These are phyloP conservation scores for Coemansia sp. DNA, from an alignment of 192 early-diverging fungal species.

Conservation along the genomic window DNA sequence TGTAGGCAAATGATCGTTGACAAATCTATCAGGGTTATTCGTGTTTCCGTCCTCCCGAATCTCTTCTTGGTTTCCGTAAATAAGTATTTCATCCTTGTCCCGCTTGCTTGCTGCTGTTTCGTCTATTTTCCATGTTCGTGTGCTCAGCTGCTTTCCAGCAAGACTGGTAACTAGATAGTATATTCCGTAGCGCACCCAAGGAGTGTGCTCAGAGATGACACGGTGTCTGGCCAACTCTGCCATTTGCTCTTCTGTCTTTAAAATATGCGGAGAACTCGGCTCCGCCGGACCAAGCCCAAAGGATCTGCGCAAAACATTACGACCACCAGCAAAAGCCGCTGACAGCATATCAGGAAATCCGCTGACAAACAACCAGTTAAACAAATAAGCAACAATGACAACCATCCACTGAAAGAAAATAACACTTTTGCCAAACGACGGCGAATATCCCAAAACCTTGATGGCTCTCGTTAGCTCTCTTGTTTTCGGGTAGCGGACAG, in stretches of 20 bases:
- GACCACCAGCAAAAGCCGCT: not conserved
- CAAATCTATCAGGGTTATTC: too few relatives aligned
- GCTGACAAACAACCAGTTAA: slow-evolving; percentile 2
- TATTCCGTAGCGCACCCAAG: slow-evolving; percentile 25
- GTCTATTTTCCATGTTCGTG: slow-evolving; percentile 5
- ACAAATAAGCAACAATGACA: not conserved
- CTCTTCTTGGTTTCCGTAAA: not conserved
- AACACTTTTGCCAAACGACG: slow-evolving; percentile 16
- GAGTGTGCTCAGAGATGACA: slow-evolving; percentile 12
- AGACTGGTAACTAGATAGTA: slow-evolving; percentile 23
- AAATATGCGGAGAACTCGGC: not conserved
- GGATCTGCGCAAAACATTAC: not conserved
- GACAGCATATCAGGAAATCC: not conserved
- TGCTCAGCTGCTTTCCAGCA: slow-evolving; percentile 11
- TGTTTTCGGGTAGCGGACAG: slow-evolving; percentile 21
- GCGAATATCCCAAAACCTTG: slow-evolving; percentile 13
- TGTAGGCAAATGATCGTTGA: not conserved
- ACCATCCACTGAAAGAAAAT: slow-evolving; percentile 27
- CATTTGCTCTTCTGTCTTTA: slow-evolving; percentile 17
- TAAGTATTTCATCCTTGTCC: not conserved
- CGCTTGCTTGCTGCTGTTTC: not conserved
- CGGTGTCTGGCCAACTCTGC: slow-evolving; percentile 28
- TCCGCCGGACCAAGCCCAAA: not conserved
- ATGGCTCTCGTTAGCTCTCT: slow-evolving; percentile 1
- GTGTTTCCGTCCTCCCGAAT: too few relatives aligned